Conservation (phyloP, 1,139 yeast species). For the Geotrichum reessii region DNA sequence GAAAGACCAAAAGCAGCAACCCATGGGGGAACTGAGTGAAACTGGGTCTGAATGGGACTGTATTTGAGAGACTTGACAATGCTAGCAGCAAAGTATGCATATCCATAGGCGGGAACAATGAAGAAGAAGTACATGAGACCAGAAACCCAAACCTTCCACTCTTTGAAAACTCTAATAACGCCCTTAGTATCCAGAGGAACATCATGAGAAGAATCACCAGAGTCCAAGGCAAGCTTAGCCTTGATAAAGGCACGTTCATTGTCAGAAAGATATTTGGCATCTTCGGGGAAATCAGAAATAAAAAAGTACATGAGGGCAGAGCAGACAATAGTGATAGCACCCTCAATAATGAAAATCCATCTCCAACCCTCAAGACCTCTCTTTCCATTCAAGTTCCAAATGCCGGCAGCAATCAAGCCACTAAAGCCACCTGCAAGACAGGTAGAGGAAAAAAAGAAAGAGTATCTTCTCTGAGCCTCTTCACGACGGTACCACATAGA, state of each 20-base stretch:
- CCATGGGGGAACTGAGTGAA: slow-evolving; percentile 58
- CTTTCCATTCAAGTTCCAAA: slow-evolving; percentile 38
- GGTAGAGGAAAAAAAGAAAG: slow-evolving; percentile 48
- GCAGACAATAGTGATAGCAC: slow-evolving; percentile 44
- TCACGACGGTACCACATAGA: slow-evolving; percentile 34
- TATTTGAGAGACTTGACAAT: slow-evolving; percentile 28
- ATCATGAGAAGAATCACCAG: slow-evolving; percentile 9
- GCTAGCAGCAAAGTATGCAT: slow-evolving; percentile 34
- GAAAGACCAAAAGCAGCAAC: slow-evolving; percentile 35
- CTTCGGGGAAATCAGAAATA: slow-evolving; percentile 47
- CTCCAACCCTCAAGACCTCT: slow-evolving; percentile 44
- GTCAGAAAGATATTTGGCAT: slow-evolving; percentile 44
- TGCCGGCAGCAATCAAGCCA: slow-evolving; percentile 35
- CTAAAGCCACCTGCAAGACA: slow-evolving; percentile 42
- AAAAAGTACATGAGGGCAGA: slow-evolving; percentile 42
- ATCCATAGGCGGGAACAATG: slow-evolving; percentile 24
- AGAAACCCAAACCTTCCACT: slow-evolving; percentile 30
- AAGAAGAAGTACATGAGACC: slow-evolving; percentile 26
- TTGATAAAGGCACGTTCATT: slow-evolving; percentile 48
- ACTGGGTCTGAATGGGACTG: slow-evolving; percentile 59
- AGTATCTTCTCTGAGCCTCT: slow-evolving; percentile 46
- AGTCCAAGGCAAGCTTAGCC: slow-evolving; percentile 35
- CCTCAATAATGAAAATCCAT: slow-evolving; percentile 54
- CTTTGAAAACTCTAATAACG: slow-evolving; percentile 6
- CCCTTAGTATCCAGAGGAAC: neutral